Evolutionary conservation across 371 early-diverging fungal species (phyloP), one percentile per base, ranked within the genome.

Genomic region (Furculomyces boomerangus): DNA sequence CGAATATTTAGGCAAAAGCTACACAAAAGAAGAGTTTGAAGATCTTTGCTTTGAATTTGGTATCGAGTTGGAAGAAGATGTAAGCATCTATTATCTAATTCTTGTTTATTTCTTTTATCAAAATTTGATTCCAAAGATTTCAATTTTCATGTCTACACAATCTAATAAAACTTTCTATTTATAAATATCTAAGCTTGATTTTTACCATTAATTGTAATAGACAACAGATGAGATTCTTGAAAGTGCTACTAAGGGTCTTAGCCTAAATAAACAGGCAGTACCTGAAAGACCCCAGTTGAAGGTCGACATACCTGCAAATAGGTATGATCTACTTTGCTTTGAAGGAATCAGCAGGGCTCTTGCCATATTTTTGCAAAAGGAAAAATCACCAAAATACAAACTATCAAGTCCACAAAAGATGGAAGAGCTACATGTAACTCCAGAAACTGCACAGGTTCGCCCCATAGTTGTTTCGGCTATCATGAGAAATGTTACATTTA

Each of bases 11-110:
- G 90, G 81, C n/a, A n/a, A n/a, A n/a, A n/a, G n/a, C n/a, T n/a
- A n/a, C n/a, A n/a, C 86, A 53, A 76, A 76, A 61, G 80, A 86
- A 44, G 90, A 91, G 61, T 93, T 98, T 75, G 83, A 88, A 65
- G 92, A 96, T 68, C 76, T 98, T 54, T 93, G 99, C 72, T 99
- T 99, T 79, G 92, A 95, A 68, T 99, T 93, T 76, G 99, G 99
- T 58, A 86, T 99, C 63, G 99, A 99, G 76, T 77, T 99, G 30
- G 99, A 99, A 62, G 99, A 97, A 67, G 91, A 90, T 65, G 68
- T 67, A 59, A 69, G 22, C 3, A 45, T 24, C n/a, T 24, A 8
- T 7, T 22, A 8, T 14, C 26, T 45, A 45, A 8, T 22, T 20
- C 24, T 24, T 61, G 74, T 61, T 26, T 31, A 31, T 28, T 29